Conservation (phyloP, 257 asterid genomes). For the Handroanthus guayacan region DNA sequence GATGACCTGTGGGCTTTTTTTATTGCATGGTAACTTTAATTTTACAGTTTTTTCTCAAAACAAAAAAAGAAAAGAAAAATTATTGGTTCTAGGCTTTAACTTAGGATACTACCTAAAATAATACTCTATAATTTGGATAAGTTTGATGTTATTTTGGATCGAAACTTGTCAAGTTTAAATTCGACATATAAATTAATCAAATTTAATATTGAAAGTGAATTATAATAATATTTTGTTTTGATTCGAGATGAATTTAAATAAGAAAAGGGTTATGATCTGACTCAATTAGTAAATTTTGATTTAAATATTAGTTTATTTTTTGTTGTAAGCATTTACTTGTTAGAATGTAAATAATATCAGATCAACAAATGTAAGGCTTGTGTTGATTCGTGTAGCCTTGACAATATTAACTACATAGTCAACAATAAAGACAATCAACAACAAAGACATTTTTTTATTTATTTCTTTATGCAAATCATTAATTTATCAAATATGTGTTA, state of each 20-base stretch:
- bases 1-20: too few species aligned
- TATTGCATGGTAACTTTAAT: too few species aligned
- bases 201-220: neutral
- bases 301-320: neutral
- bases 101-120: too few species aligned
- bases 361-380: neutral
- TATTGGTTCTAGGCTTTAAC: too few species aligned
- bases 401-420: neutral
- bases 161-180: neutral
- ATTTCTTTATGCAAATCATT: neutral
- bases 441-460: neutral
- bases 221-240: neutral
- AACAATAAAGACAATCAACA: neutral
- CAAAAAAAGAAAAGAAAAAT: too few species aligned
- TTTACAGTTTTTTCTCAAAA: too few species aligned
- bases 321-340: neutral
- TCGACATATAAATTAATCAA: neutral
- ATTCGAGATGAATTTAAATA: neutral
- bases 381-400: neutral
- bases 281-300: neutral
- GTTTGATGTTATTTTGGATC: too few species aligned
- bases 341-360: neutral
- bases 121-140: too few species aligned
- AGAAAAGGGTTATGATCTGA: neutral
- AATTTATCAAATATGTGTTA: neutral